These are phyloP conservation scores for Plasmodium knowlesi DNA, from an alignment of 169 alveolate genomes.

Conservation along the genomic window DNA sequence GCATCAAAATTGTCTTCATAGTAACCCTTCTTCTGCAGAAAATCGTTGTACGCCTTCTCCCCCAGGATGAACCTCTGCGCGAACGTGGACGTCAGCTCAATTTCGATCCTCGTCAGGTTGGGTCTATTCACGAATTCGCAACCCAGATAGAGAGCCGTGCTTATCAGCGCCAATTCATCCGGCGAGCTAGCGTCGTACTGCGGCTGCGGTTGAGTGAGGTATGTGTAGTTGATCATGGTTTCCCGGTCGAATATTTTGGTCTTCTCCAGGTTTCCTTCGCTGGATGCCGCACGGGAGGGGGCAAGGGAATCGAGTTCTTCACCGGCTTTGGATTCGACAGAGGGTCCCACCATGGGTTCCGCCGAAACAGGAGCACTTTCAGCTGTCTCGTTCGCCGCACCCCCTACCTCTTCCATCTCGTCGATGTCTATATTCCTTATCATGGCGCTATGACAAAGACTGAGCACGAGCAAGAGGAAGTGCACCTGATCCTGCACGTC, in stretches of 20 bases:
- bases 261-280: constrained; percentile 18
- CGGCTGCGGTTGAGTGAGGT: constrained; percentile 67
- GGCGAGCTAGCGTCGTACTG: constrained; percentile 90
- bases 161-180: constrained; percentile 89
- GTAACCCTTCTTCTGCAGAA: constrained; percentile 37
- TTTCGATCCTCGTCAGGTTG: constrained; percentile 79
- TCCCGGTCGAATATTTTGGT: constrained; percentile 51
- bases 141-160: constrained; percentile 86
- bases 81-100: constrained; percentile 76
- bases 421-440: constrained; percentile 65
- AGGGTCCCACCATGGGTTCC: background rate
- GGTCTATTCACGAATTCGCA: constrained; percentile 82
- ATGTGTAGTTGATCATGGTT: constrained; percentile 43
- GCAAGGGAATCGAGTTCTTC: no score
- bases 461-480: constrained; percentile 39
- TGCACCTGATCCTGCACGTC: constrained; percentile 50
- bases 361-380: constrained; percentile 17
- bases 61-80: constrained; percentile 78
- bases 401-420: constrained; percentile 31
- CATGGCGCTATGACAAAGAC: constrained; percentile 74
- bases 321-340: background rate
- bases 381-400: background rate
- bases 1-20: constrained; percentile 61
- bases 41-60: constrained; percentile 44
- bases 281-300: background rate